A percentile compares a stretch with the other conserved stretches of the same genome.
Conservation (phyloP, 257 asterid species). For the Primulina eburnea region DNA sequence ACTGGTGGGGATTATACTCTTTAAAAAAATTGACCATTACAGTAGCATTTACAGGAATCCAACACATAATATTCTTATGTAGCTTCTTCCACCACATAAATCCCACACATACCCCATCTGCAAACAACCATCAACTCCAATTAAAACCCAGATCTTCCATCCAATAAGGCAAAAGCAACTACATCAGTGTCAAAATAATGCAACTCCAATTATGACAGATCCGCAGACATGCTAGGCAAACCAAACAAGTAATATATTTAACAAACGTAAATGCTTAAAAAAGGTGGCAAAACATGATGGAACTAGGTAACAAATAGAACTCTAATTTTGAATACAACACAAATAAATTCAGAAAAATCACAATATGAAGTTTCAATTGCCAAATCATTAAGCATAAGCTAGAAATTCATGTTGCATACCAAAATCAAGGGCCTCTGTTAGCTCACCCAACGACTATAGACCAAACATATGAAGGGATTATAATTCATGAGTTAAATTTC, state of each 20-base stretch:
- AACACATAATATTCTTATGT: background rate
- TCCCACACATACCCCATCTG: background rate
- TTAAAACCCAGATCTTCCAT: background rate
- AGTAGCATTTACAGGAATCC: background rate
- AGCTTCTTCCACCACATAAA: background rate
- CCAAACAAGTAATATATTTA: too few relatives aligned
- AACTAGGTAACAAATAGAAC: background rate
- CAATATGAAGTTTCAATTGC: background rate
- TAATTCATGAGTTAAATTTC: background rate
- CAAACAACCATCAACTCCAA: background rate
- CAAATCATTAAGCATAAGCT: background rate
- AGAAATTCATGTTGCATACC: background rate
- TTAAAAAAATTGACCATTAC: background rate
- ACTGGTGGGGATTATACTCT: background rate
- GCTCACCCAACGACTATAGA: constrained; percentile 3
- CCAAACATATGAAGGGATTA: background rate
- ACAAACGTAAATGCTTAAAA: too few relatives aligned
- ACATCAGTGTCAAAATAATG: too few relatives aligned
- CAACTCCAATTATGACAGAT: too few relatives aligned
- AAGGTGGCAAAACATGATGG: background rate
- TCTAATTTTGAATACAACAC: background rate
- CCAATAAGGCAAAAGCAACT: too few relatives aligned
- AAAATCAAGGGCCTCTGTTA: background rate
- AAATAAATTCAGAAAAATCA: background rate
- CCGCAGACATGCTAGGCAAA: too few relatives aligned